Evolutionary conservation across 139 green algal species (phyloP).

Genomic region (Dunaliella primolecta): DNA sequence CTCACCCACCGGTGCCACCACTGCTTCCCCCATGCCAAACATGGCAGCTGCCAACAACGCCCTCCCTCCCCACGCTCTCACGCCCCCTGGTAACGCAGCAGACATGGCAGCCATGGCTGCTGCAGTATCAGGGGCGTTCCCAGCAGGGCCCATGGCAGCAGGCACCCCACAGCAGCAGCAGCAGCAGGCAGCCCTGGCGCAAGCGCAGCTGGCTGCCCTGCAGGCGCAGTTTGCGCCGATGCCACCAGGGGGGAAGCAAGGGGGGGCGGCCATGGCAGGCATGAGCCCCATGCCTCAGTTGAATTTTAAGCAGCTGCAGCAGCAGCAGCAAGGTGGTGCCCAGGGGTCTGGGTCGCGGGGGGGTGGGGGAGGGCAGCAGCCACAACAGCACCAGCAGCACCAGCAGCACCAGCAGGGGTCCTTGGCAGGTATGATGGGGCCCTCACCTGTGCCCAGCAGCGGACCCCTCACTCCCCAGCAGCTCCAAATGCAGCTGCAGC

Average conservation of each 20-base stretch:
- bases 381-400: neutral
- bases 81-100: too few relatives aligned
- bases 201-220: neutral
- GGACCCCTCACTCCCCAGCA: neutral
- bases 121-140: neutral
- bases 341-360: neutral
- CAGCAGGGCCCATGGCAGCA: neutral
- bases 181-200: neutral
- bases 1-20: too few relatives aligned
- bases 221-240: neutral
- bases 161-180: neutral
- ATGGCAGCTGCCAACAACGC: too few relatives aligned
- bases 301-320: neutral
- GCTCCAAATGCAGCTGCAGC: neutral
- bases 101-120: neutral
- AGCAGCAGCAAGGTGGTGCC: neutral
- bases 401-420: neutral
- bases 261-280: neutral
- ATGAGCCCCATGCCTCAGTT: neutral
- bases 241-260: neutral
- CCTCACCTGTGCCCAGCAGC: neutral
- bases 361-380: neutral
- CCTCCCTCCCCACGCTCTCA: too few relatives aligned
- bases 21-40: too few relatives aligned
- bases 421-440: neutral